These are phyloP conservation scores for Fraxinus dipetala DNA, from an alignment of 305 asterid species.

Conservation along the genomic window DNA sequence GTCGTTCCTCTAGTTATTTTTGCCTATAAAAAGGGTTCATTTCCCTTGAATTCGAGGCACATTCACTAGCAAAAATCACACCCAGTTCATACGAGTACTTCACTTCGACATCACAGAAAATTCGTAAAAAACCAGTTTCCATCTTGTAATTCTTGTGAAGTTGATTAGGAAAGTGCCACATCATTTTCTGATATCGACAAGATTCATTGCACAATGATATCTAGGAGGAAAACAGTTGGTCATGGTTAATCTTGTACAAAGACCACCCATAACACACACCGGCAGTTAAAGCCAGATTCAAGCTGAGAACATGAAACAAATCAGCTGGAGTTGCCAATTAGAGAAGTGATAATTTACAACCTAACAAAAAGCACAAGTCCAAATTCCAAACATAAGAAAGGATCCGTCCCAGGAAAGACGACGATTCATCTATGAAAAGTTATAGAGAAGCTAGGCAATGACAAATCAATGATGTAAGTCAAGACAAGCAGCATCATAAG, in stretches of 20 bases:
- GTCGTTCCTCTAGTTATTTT: neutral
- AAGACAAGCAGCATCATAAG: neutral
- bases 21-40: neutral
- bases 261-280: neutral
- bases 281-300: neutral
- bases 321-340: neutral
- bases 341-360: neutral
- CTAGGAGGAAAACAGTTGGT: neutral
- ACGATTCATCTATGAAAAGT: neutral
- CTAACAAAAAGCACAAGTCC: neutral
- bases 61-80: neutral
- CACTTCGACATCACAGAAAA: neutral
- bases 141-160: neutral
- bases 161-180: neutral
- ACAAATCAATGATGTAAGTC: neutral
- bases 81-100: neutral
- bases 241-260: neutral
- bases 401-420: neutral
- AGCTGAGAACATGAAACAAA: neutral
- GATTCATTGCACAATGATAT: neutral
- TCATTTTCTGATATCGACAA: neutral
- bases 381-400: neutral
- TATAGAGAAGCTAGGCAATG: neutral
- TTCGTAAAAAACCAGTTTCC: neutral
- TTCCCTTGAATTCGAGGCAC: neutral